phyloP scores from a whole-genome alignment of 169 alveolate genomes.

The Condylostoma magnum region DNA sequence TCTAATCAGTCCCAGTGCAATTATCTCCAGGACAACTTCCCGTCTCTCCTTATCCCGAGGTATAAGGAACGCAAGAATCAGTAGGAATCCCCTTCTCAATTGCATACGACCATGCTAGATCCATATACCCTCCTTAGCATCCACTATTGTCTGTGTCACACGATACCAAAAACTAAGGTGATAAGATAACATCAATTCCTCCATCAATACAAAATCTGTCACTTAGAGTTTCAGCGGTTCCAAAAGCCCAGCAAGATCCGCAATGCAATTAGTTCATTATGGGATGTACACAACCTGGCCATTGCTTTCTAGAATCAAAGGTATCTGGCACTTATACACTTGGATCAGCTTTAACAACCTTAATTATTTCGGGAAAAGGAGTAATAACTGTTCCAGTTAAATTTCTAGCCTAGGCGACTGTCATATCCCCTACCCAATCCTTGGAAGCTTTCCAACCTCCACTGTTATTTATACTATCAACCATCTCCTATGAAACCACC shows the following conservation, averaged over 20 bases:
- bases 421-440: conserved; percentile 20
- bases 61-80: neutral
- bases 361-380: too few relatives aligned
- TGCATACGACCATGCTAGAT: conserved; percentile 59
- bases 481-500: conserved; percentile 5
- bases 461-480: neutral
- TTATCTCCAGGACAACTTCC: neutral
- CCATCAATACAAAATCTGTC: conserved; percentile 73
- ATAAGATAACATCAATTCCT: conserved; percentile 28
- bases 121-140: conserved; percentile 77
- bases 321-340: conserved; percentile 46
- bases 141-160: conserved; percentile 65
- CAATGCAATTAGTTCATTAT: conserved; percentile 80
- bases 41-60: conserved; percentile 4
- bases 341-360: too few relatives aligned
- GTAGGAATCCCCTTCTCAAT: conserved; percentile 24
- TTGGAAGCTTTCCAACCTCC: conserved; percentile 4
- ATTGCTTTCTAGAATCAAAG: conserved; percentile 60
- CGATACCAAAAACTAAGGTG: conserved; percentile 62
- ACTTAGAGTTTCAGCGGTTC: conserved; percentile 77
- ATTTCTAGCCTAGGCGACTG: conserved; percentile 1
- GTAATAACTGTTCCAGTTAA: conserved; percentile 27
- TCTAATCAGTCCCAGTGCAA: neutral
- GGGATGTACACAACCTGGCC: conserved; percentile 52
- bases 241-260: conserved; percentile 93